Evolutionary conservation across 139 green algal genomes (phyloP), one percentile per base, ranked within the genome.

Genomic region (Desmodesmus armatus): DNA sequence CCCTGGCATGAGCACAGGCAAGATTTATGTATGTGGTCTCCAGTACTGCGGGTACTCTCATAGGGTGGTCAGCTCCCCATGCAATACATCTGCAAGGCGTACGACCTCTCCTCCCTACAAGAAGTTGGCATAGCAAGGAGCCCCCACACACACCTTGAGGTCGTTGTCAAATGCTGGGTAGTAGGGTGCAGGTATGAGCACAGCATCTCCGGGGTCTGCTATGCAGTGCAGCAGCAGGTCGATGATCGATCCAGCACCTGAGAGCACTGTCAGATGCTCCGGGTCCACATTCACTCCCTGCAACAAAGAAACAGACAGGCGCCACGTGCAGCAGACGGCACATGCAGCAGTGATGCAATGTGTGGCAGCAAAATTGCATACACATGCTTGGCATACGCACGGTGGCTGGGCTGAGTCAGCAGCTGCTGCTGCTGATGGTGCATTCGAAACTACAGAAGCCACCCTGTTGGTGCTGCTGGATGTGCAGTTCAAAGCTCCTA

Each of bases 111-210:
- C n/a, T n/a, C n/a, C n/a, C n/a, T n/a, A n/a, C n/a, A n/a, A n/a
- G n/a, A n/a, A n/a, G n/a, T n/a, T n/a, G n/a, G n/a, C n/a, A n/a
- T n/a, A n/a, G n/a, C n/a, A n/a, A n/a, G n/a, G n/a, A n/a, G n/a
- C n/a, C n/a, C n/a, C n/a, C 7, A 55, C 47, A 55, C 37, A 31
- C 35, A 93, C 89, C 77, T 71, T 43, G 11, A 97, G 72, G 88
- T 97, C 94, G 76, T 94, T 94, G 87, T 96, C 89, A 85, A 97
- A 97, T 21, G 94, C 93, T 5, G 94, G 94, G 84, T 97, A 97
- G 88, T 95, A 96, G 9, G 94, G 94, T 37, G 90, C 88, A 1
- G 93, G 94, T 35, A 97, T 94, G 21, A 96, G 88, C 35, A 96
- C 89, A 2, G 49, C 80, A 27, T 82, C 53, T 17, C 51, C 71